phyloP scores from a whole-genome alignment of 352 stramenopile species.

The Phytophthora megakarya region DNA sequence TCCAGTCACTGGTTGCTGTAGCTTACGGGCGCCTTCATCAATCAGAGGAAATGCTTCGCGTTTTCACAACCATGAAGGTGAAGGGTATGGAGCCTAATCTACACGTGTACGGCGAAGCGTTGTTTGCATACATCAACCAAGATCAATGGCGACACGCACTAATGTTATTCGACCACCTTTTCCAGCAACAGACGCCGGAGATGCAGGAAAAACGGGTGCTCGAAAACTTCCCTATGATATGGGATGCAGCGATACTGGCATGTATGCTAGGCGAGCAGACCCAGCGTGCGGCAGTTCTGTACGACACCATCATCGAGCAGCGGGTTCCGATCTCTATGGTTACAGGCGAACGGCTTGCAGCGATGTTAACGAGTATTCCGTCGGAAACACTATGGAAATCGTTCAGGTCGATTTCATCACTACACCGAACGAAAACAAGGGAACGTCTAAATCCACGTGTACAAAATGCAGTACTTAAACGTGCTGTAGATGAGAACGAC shows the following conservation, averaged over 20 bases:
- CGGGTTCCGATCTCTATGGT: slow-evolving; percentile 49
- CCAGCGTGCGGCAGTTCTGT: slow-evolving; percentile 51
- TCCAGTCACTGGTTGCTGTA: slow-evolving; percentile 68
- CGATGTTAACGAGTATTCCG: slow-evolving; percentile 45
- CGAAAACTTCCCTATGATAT: slow-evolving; percentile 65
- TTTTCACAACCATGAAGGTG: slow-evolving; percentile 81
- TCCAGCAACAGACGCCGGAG: slow-evolving; percentile 44
- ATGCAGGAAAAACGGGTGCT: slow-evolving; percentile 43
- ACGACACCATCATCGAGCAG: slow-evolving; percentile 47
- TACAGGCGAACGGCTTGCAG: slow-evolving; percentile 53
- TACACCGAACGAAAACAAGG: slow-evolving; percentile 46
- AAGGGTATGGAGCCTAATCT: slow-evolving; percentile 66
- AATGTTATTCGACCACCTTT: slow-evolving; percentile 77
- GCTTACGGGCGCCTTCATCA: slow-evolving; percentile 50
- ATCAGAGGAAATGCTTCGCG: slow-evolving; percentile 57
- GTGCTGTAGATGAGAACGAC: slow-evolving; percentile 59
- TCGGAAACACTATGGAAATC: slow-evolving; percentile 59
- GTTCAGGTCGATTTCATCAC: slow-evolving; percentile 50
- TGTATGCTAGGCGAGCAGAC: slow-evolving; percentile 50
- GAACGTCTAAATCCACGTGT: slow-evolving; percentile 39
- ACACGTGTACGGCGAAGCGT: slow-evolving; percentile 72
- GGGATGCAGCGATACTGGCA: slow-evolving; percentile 66
- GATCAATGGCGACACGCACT: slow-evolving; percentile 71
- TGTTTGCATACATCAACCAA: slow-evolving; percentile 69
- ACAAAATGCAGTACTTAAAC: slow-evolving; percentile 67